Conservation (phyloP, 2,329 filamentous ascomycete genomes). For the Mariannaea sp. region DNA sequence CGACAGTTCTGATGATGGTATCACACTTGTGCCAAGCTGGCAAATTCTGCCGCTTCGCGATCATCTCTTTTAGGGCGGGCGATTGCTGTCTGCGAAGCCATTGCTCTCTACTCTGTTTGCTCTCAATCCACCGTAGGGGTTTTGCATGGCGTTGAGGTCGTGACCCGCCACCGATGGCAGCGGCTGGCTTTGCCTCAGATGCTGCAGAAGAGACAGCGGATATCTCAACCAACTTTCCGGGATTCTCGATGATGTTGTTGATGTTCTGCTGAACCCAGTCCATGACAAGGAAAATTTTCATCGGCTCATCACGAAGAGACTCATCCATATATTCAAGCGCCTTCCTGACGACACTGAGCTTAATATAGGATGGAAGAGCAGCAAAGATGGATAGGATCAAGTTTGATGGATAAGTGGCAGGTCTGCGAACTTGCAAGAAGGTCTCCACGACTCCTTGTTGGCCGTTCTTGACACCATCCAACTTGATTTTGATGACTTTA, state of each 20-base stretch:
- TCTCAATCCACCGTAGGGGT: slow-evolving; percentile 67
- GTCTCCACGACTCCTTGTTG: slow-evolving; percentile 57
- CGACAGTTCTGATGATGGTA: slow-evolving; percentile 75
- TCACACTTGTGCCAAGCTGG: slow-evolving; percentile 88
- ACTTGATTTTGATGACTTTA: slow-evolving; percentile 70
- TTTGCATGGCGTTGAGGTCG: slow-evolving; percentile 54
- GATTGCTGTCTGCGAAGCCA: slow-evolving; percentile 73
- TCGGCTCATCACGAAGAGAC: slow-evolving; percentile 79
- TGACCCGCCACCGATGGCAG: slow-evolving; percentile 37
- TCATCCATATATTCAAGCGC: slow-evolving; percentile 72
- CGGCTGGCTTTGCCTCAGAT: slow-evolving; percentile 53
- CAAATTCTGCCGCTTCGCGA: slow-evolving; percentile 70
- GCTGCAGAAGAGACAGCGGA: slow-evolving; percentile 75
- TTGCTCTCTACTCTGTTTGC: slow-evolving; percentile 63
- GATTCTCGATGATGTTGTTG: slow-evolving; percentile 79
- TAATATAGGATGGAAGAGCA: slow-evolving; percentile 87
- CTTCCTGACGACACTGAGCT: slow-evolving; percentile 82
- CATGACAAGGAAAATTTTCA: slow-evolving; percentile 84
- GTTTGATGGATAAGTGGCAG: slow-evolving; percentile 73
- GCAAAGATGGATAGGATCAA: slow-evolving; percentile 72
- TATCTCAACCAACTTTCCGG: slow-evolving; percentile 83
- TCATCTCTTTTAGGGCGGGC: slow-evolving; percentile 74
- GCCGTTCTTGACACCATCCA: slow-evolving; percentile 61
- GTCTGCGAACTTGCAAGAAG: slow-evolving; percentile 69
- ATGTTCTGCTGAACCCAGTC: slow-evolving; percentile 92